Base-by-base conservation (phyloP, 768 basidiomycete genomes). In the Pilatotrama ljubarskyi region DNA sequence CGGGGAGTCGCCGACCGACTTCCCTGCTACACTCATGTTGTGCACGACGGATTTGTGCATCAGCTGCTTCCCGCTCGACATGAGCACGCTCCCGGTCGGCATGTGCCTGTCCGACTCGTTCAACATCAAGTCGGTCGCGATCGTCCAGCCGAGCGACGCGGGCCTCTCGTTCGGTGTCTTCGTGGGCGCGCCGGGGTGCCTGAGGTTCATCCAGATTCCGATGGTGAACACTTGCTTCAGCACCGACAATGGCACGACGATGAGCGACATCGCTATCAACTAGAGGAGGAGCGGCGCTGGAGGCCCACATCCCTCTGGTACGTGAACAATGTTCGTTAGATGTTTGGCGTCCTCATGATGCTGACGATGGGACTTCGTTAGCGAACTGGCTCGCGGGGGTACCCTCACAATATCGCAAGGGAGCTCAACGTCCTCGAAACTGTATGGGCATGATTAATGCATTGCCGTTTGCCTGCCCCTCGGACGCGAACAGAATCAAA, bases 81-180 rank as follows among this genome's bases (percentile, higher is more conserved):
- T 55, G 46, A 55, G 55, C 55, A 55, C 32, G 25, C 17, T 55
- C 46, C 55, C 55, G 24, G 22, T 29, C 20, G 43, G 43, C 29
- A 43, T 26, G 25, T 58, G 57, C 38, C 49, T 58, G 32, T 40
- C 40, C 0, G 26, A 36, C 22, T 20, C 18, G 29, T 29, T 58
- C 41, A 43, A 24, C 49, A 36, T 51, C 41, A 93, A n/a, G 24
- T 51, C 50, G 9, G 50, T 52, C 35, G 36, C 58, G 44, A 52
- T 52, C 37, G 29, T 3, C 44, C 51, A 59, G 44, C 58, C 51
- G 24, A 51, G 50, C 57, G 32, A 59, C 37, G n/a, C 26, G 25
- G 58, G 50, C 24, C 51, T 59, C 2, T 36, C 50, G 22, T 51
- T 24, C 20, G 58, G 48, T 48, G 56, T 58, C 29, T 59, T 51